Evolutionary conservation across 257 asterid genomes (phyloP).

Genomic region (Solanum habrochaites): DNA sequence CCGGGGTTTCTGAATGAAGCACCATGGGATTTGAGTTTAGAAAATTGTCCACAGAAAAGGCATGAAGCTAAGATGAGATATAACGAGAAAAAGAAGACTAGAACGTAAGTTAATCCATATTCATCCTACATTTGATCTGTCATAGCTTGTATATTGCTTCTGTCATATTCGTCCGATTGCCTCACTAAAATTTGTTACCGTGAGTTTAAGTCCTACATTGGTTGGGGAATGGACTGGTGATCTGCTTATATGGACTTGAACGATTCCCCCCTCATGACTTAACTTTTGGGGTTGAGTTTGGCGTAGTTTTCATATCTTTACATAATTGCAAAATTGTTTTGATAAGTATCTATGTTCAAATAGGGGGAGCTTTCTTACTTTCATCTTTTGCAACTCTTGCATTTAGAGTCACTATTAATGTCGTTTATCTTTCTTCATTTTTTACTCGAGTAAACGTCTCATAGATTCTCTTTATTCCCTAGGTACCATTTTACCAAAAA

Average conservation of each 20-base stretch:
- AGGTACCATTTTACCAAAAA: background rate
- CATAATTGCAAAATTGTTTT: background rate
- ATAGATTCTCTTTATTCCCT: background rate
- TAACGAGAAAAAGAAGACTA: slow-evolving; percentile 69
- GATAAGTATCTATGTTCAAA: background rate
- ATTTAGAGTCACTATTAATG: background rate
- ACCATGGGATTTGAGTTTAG: slow-evolving; percentile 48
- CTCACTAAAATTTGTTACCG: background rate
- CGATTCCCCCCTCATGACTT: background rate
- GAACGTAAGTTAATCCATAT: slow-evolving; percentile 32
- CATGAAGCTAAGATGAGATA: slow-evolving; percentile 84
- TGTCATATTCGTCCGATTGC: background rate
- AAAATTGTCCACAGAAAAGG: slow-evolving; percentile 54
- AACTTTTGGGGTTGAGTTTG: background rate
- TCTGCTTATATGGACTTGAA: background rate
- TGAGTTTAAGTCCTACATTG: background rate
- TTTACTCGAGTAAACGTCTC: background rate
- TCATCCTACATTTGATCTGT: background rate
- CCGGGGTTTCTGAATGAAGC: slow-evolving; percentile 37
- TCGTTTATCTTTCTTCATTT: background rate
- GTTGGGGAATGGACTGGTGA: background rate
- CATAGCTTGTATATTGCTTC: background rate
- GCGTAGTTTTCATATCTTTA: background rate
- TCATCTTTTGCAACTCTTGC: background rate
- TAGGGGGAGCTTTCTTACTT: background rate